Evolutionary conservation across 768 basidiomycete species (phyloP), one percentile per base, ranked within the genome.

Genomic region (Tulasnella sp.): DNA sequence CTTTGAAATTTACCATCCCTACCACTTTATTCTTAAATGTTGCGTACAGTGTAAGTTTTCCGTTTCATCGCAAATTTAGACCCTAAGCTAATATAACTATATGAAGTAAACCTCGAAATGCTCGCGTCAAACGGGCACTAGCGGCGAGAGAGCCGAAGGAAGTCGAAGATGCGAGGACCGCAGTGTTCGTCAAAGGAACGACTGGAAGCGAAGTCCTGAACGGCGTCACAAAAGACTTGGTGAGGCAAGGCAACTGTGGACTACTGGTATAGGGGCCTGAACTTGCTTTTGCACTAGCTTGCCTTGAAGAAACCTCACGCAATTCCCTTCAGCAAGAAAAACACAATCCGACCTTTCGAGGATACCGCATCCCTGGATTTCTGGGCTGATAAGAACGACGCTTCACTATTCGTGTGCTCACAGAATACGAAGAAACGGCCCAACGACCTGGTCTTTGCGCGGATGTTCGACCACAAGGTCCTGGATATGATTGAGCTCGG

Each of bases 401-500:
- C 95, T 2, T 89, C 89, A 1, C 83, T 98, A 78, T 97, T 98
- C 78, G 81, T 96, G 14, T 81, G 97, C 39, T 97, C 94, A 1
- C 90, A 95, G 77, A 93, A 90, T 77, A 92, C 89, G 34, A 99
- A 99, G 81, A 99, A 99, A 79, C 83, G 95, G 67, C 97, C 96
- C 8, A 85, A 98, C 76, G 89, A 91, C 32, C 80, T 99, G 74
- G 88, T 90, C 0, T 87, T 98, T 77, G 91, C 89, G 6, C 83
- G 97, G 71, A 95, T 90, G 86, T 98, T 89, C 75, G 90, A 97
- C 75, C 85, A 88, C 47, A 83, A 87, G 77, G 86, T 98, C 40
- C 82, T 98, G 77, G 97, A 99, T 80, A 96, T 98, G 93, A 86
- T 94, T 72, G 97, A 98, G 81, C 81, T 97, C 9, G 95, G 96